phyloP scores from a whole-genome alignment of 768 basidiomycete species.

The Pleurotus djamor region DNA sequence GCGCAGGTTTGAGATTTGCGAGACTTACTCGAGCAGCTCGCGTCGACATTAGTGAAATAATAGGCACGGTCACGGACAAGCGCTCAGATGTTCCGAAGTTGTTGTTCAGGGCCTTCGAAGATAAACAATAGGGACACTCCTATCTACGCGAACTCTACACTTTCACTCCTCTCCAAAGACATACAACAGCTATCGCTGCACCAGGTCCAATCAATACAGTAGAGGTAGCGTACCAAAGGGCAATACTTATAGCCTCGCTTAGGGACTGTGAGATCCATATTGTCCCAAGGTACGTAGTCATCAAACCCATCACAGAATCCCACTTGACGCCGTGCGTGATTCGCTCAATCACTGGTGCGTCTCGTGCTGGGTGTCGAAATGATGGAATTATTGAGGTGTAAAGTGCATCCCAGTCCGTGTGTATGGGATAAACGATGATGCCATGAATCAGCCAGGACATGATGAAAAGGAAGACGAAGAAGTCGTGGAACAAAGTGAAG shows the following conservation, averaged over 20 bases:
- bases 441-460: background rate
- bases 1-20: constrained; percentile 73
- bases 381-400: background rate
- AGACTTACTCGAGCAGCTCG: constrained; percentile 47
- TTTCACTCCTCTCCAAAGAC: background rate
- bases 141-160: background rate
- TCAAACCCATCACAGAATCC: background rate
- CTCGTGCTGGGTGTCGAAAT: background rate
- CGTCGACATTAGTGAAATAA: constrained; percentile 1
- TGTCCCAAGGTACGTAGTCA: background rate
- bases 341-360: background rate
- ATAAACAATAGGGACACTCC: background rate
- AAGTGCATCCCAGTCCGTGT: background rate
- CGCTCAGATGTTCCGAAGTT: background rate
- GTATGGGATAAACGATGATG: background rate
- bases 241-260: background rate
- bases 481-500: background rate
- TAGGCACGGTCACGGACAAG: background rate
- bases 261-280: background rate
- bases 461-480: background rate
- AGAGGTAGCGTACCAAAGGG: background rate
- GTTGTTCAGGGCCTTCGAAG: background rate
- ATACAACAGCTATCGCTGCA: background rate
- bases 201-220: background rate
- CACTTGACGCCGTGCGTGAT: background rate